phyloP scores from a whole-genome alignment of 2,329 filamentous ascomycete genomes.

The Talaromyces funiculosus region DNA sequence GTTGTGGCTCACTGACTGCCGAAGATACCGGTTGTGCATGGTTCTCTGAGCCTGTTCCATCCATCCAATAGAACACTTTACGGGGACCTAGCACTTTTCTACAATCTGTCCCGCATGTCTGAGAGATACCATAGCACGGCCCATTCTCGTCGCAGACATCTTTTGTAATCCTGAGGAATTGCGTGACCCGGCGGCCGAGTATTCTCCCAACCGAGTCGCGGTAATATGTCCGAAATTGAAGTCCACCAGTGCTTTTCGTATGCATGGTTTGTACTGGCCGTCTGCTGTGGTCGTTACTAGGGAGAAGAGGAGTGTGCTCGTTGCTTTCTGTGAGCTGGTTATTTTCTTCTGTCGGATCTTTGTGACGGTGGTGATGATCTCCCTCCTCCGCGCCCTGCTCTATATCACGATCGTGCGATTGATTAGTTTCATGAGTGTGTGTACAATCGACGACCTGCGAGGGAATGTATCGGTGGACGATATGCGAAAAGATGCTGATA shows the following conservation, averaged over 20 bases:
- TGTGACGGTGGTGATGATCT: slow-evolving; percentile 12
- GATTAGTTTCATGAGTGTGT: slow-evolving; percentile 43
- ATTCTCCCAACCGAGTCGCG: slow-evolving; percentile 31
- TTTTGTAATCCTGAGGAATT: slow-evolving; percentile 47
- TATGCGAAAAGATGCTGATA: slow-evolving; percentile 41
- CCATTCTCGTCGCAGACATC: slow-evolving; percentile 52
- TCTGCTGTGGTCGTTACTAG: slow-evolving; percentile 20
- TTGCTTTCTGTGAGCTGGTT: slow-evolving; percentile 14
- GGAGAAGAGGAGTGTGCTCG: slow-evolving; percentile 30
- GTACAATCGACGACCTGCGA: slow-evolving; percentile 47
- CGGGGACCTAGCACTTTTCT: slow-evolving; percentile 41
- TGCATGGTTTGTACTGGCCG: slow-evolving; percentile 14
- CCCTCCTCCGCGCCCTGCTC: slow-evolving; percentile 25
- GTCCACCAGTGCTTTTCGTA: slow-evolving; percentile 13
- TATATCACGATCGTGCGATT: slow-evolving; percentile 29
- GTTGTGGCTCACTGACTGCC: background rate
- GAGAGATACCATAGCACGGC: slow-evolving; percentile 57
- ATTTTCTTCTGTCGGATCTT: slow-evolving; percentile 15
- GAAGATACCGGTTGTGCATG: background rate
- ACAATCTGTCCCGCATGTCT: slow-evolving; percentile 57
- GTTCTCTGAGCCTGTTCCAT: background rate
- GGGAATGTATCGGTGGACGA: slow-evolving; percentile 45
- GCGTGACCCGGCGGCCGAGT: slow-evolving; percentile 40
- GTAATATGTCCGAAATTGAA: slow-evolving; percentile 17
- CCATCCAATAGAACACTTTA: slow-evolving; percentile 11